A percentile compares a stretch with the other conserved stretches of the same genome.
Evolutionary conservation across 306 rosid genomes (phyloP).

Genomic region (Trifolium dubium): DNA sequence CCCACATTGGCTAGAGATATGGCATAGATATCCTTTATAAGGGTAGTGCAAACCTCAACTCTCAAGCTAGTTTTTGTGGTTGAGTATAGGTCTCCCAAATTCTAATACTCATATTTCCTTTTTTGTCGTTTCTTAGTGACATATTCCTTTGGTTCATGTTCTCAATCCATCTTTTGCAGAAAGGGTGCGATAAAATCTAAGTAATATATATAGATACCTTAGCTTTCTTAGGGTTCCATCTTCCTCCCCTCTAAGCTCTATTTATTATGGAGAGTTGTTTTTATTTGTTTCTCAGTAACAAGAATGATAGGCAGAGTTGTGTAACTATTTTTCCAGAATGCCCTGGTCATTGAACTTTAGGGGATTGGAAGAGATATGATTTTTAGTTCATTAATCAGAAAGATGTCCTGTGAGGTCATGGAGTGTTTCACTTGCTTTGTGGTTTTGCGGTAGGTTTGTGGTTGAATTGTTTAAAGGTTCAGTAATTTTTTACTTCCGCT

Average conservation of each 20-base stretch:
- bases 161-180: constrained; percentile 14
- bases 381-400: no score
- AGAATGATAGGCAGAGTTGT: not conserved
- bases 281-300: not conserved
- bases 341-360: not conserved
- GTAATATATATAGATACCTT: not conserved
- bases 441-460: not conserved
- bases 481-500: not conserved
- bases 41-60: no score
- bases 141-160: constrained; percentile 25
- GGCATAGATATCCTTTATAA: no score
- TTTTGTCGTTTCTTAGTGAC: constrained; percentile 18
- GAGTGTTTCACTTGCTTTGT: no score
- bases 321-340: constrained; percentile 1
- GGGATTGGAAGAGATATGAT: no score
- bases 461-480: not conserved
- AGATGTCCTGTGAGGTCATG: no score
- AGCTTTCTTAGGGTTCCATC: not conserved
- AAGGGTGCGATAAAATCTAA: constrained; percentile 8
- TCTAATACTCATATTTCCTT: not conserved
- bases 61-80: no score
- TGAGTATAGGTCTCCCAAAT: no score
- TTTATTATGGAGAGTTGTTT: not conserved
- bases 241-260: not conserved
- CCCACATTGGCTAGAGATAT: no score